Evolutionary conservation across 352 stramenopile species (phyloP).

Genomic region (Phytopythium sindhum): DNA sequence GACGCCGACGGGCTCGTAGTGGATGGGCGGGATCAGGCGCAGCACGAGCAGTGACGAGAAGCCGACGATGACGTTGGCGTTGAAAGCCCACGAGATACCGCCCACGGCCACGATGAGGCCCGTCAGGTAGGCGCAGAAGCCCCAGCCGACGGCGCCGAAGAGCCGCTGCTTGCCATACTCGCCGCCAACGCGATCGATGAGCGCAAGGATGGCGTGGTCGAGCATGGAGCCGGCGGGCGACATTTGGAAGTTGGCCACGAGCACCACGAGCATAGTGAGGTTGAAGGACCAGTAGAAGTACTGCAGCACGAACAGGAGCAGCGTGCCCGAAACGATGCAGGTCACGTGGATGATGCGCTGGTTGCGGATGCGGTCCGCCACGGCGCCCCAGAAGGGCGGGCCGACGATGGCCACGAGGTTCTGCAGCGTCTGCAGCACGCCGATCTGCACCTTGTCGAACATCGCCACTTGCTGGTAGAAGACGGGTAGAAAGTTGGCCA

Average conservation of each 20-base stretch:
- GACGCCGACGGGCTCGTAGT: constrained; percentile 4
- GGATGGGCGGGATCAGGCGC: constrained; percentile 41
- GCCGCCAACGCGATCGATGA: constrained; percentile 61
- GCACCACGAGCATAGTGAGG: constrained; percentile 46
- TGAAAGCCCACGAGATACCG: constrained; percentile 78
- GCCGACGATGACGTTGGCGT: constrained; percentile 48
- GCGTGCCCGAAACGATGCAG: constrained; percentile 50
- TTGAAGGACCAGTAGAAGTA: constrained; percentile 54
- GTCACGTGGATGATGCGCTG: constrained; percentile 62
- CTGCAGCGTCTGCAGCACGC: constrained; percentile 64
- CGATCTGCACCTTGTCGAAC: constrained; percentile 78
- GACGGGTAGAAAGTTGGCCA: constrained; percentile 74
- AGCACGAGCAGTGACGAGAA: constrained; percentile 61
- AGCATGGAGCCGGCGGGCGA: constrained; percentile 57
- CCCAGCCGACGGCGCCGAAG: constrained; percentile 73
- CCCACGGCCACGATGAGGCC: constrained; percentile 49
- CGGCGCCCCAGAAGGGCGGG: constrained; percentile 67
- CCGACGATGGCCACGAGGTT: constrained; percentile 62
- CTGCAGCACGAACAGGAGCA: constrained; percentile 57
- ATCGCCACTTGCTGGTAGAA: constrained; percentile 64
- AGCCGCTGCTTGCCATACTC: constrained; percentile 85
- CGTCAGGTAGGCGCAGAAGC: constrained; percentile 61
- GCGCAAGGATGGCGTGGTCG: constrained; percentile 65
- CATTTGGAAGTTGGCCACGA: constrained; percentile 61
- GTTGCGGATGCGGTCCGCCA: constrained; percentile 63